Evolutionary conservation across 2,329 filamentous ascomycete genomes (phyloP).

Genomic region (Neonectria magnoliae): DNA sequence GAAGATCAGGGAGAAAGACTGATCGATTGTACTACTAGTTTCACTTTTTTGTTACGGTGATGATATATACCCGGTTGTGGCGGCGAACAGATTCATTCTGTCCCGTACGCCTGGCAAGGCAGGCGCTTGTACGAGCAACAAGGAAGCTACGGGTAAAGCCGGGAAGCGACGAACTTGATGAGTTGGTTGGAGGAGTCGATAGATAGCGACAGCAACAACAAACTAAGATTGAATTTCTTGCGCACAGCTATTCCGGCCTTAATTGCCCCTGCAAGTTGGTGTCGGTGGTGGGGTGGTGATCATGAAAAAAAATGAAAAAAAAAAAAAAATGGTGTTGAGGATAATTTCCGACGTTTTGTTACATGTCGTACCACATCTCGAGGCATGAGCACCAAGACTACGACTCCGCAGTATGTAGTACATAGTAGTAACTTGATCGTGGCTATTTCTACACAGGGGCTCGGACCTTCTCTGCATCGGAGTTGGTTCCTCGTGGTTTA

Average conservation of each 20-base stretch:
- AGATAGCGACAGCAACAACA: conserved; percentile 20
- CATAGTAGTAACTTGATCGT: background rate
- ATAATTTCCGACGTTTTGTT: background rate
- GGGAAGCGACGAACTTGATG: conserved; percentile 9
- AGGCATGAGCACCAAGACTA: background rate
- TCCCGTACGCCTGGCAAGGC: conserved; percentile 17
- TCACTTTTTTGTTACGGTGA: conserved; percentile 39
- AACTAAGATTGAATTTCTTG: conserved; percentile 17
- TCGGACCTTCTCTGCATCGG: background rate
- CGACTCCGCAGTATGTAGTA: too few species aligned
- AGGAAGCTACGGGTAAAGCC: conserved; percentile 22
- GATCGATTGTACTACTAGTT: conserved; percentile 41
- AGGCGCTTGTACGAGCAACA: conserved; percentile 17
- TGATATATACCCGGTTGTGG: conserved; percentile 42
- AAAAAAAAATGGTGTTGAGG: background rate
- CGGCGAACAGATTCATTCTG: conserved; percentile 30
- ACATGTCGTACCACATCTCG: background rate
- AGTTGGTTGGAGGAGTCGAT: conserved; percentile 4
- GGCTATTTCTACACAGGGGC: background rate
- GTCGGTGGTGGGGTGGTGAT: too few species aligned
- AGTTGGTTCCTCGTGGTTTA: background rate
- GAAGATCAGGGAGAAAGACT: background rate
- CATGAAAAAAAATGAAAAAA: background rate
- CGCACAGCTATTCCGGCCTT: background rate
- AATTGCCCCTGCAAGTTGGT: too few species aligned